Evolutionary conservation across 2,329 filamentous ascomycete species (phyloP).

Genomic region (Xylariaceae sp.): DNA sequence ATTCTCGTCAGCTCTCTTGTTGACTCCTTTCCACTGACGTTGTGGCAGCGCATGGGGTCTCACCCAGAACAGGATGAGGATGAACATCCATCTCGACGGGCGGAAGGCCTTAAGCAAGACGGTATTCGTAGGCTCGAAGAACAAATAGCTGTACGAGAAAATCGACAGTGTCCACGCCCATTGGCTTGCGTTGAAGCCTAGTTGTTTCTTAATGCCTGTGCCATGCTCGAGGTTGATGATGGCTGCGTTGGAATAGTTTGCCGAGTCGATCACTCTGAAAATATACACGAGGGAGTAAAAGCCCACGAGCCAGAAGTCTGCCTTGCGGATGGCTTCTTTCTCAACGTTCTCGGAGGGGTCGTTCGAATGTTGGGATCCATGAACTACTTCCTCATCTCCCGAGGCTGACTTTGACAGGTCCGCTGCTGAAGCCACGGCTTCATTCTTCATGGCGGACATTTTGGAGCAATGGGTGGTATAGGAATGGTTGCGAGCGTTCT

Average conservation of each 20-base stretch:
- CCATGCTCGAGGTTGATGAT: constrained; percentile 37
- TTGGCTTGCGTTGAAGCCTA: constrained; percentile 26
- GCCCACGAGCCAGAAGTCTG: constrained; percentile 29
- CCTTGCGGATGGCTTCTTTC: constrained; percentile 28
- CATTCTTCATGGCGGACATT: constrained; percentile 5
- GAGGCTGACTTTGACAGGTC: constrained; percentile 4
- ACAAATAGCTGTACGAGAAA: constrained; percentile 35
- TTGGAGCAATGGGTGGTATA: neutral
- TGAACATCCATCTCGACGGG: constrained; percentile 32
- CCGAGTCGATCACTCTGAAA: constrained; percentile 34
- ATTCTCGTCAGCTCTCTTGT: neutral
- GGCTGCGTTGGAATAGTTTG: constrained; percentile 35
- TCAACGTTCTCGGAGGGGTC: constrained; percentile 18
- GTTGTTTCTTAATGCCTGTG: constrained; percentile 35
- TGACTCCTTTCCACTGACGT: neutral
- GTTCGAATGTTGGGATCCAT: constrained; percentile 1
- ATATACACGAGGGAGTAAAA: constrained; percentile 35
- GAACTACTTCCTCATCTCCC: neutral
- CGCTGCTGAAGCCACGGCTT: constrained; percentile 7
- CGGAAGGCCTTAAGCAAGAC: constrained; percentile 31
- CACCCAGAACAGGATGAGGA: constrained; percentile 28
- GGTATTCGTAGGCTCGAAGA: constrained; percentile 35
- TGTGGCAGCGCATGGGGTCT: neutral
- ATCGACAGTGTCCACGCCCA: constrained; percentile 37
- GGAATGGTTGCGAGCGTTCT: neutral